These are phyloP conservation scores for Capsella rubella DNA, from an alignment of 441 rosid species.

Conservation along the genomic window DNA sequence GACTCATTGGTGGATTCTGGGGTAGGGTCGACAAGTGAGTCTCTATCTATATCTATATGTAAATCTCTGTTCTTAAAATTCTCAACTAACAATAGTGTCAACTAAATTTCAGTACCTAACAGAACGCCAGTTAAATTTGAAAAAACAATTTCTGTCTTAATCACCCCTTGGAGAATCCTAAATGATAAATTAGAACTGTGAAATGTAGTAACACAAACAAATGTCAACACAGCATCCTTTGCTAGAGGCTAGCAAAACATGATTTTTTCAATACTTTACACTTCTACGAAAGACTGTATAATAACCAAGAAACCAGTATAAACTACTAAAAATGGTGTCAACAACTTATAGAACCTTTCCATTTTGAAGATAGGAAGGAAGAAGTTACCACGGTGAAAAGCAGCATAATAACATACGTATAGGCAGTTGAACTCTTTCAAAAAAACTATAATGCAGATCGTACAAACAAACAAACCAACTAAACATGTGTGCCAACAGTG, in stretches of 20 bases:
- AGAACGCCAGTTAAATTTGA: neutral
- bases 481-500: neutral
- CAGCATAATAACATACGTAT: constrained; percentile 8
- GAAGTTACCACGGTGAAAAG: constrained; percentile 8
- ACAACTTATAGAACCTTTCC: constrained; percentile 3
- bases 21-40: neutral
- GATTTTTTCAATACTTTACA: neutral
- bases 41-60: neutral
- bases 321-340: constrained; percentile 5
- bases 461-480: neutral
- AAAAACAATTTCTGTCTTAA: neutral
- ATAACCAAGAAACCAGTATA: constrained; percentile 4
- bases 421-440: neutral
- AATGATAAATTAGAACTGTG: neutral
- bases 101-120: neutral
- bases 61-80: neutral
- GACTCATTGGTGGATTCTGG: neutral
- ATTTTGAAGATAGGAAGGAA: neutral
- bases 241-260: neutral
- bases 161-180: neutral
- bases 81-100: neutral
- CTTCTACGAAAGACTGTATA: neutral
- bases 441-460: constrained; percentile 1
- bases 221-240: neutral
- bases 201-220: neutral